Percentiles rank a stretch among this genome's conserved stretches.
These are phyloP conservation scores for Hypoxylon sp. DNA, from an alignment of 2,329 filamentous ascomycete species.

Conservation along the genomic window DNA sequence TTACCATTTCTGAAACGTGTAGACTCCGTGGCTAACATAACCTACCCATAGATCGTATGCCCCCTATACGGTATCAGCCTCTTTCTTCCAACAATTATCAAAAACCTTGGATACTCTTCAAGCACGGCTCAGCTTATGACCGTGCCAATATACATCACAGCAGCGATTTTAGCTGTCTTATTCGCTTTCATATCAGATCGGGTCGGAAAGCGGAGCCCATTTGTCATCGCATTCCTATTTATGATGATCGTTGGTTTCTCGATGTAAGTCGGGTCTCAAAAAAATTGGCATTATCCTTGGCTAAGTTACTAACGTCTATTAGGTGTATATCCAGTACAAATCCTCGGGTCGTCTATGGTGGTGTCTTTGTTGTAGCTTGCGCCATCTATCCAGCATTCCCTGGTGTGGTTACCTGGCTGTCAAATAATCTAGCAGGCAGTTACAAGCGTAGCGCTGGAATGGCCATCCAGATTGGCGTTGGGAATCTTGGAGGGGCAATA, in stretches of 20 bases:
- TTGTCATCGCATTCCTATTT: slow-evolving; percentile 67
- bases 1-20: slow-evolving; percentile 8
- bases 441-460: slow-evolving; percentile 77
- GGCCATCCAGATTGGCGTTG: slow-evolving; percentile 74
- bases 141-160: slow-evolving; percentile 72
- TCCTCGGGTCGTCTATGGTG: slow-evolving; percentile 76
- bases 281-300: not conserved
- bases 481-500: slow-evolving; percentile 75
- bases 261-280: slow-evolving; percentile 57
- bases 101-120: slow-evolving; percentile 69
- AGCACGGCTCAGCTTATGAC: slow-evolving; percentile 76
- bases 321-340: slow-evolving; percentile 72
- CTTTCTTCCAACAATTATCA: slow-evolving; percentile 76
- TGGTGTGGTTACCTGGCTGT: slow-evolving; percentile 83
- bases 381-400: slow-evolving; percentile 86
- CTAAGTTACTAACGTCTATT: slow-evolving; percentile 52
- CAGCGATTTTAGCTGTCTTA: slow-evolving; percentile 70
- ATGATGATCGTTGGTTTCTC: slow-evolving; percentile 71
- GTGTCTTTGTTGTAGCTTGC: slow-evolving; percentile 81
- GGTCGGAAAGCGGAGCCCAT: slow-evolving; percentile 67
- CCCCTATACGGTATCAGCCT: slow-evolving; percentile 70
- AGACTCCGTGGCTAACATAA: slow-evolving; percentile 22
- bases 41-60: slow-evolving; percentile 61
- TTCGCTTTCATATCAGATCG: slow-evolving; percentile 70
- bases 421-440: slow-evolving; percentile 79